These are phyloP conservation scores for Botrytis sinoallii DNA, from an alignment of 2,329 filamentous ascomycete species.

Conservation along the genomic window DNA sequence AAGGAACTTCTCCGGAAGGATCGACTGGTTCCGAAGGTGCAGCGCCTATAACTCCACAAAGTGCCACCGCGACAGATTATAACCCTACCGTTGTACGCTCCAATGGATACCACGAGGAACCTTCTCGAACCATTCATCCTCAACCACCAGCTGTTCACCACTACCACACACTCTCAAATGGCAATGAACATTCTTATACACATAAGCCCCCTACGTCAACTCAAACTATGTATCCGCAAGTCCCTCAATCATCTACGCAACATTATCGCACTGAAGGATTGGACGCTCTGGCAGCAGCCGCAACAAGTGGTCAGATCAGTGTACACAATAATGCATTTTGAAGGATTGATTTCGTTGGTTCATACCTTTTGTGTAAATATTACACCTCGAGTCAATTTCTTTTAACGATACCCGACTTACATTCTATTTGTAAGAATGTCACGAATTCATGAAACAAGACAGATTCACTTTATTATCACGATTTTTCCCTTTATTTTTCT, in stretches of 20 bases:
- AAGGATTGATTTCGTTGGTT: constrained; percentile 38
- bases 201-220: constrained; percentile 33
- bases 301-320: constrained; percentile 50
- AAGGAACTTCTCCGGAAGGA: constrained; percentile 53
- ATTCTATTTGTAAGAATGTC: background rate
- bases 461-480: background rate
- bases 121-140: constrained; percentile 19
- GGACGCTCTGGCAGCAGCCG: constrained; percentile 63
- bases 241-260: constrained; percentile 37
- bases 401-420: background rate
- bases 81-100: constrained; percentile 52
- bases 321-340: constrained; percentile 26
- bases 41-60: constrained; percentile 47
- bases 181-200: constrained; percentile 27
- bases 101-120: constrained; percentile 46
- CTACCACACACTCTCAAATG: constrained; percentile 24
- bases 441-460: constrained; percentile 13
- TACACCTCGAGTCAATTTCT: constrained; percentile 5
- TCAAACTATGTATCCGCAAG: constrained; percentile 37
- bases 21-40: constrained; percentile 54
- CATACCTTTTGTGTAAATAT: constrained; percentile 3
- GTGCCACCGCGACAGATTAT: constrained; percentile 46
- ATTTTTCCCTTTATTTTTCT: background rate
- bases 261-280: constrained; percentile 51
- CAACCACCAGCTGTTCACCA: constrained; percentile 28